Percentiles rank a stretch among this genome's conserved stretches.
Conservation (phyloP, 1,284 basidiomycete species). For the Austroboletus olivaceoglutinosus region DNA sequence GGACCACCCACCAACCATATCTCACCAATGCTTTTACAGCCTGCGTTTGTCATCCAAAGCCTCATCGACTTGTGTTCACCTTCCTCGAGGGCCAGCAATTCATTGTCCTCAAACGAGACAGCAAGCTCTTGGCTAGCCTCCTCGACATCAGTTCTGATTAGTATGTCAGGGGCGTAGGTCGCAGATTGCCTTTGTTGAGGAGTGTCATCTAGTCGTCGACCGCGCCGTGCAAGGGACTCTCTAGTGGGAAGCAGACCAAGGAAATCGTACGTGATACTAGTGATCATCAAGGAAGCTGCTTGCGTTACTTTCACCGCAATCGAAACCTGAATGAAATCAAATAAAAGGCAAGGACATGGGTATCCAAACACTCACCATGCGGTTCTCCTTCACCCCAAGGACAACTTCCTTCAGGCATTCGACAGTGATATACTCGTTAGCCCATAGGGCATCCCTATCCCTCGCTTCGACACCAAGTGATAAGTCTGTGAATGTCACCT, state of each 20-base stretch:
- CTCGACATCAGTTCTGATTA: slow-evolving; percentile 56
- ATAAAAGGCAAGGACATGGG: slow-evolving; percentile 3
- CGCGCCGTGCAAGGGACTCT: slow-evolving; percentile 63
- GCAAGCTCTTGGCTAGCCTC: slow-evolving; percentile 58
- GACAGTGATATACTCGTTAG: slow-evolving; percentile 47
- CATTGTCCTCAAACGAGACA: slow-evolving; percentile 54
- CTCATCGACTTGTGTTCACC: slow-evolving; percentile 58
- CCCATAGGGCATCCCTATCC: slow-evolving; percentile 32
- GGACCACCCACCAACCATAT: slow-evolving; percentile 63
- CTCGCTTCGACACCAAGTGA: slow-evolving; percentile 50
- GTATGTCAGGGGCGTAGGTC: slow-evolving; percentile 63
- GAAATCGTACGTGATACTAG: slow-evolving; percentile 61
- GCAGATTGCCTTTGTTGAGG: slow-evolving; percentile 61
- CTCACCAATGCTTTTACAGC: slow-evolving; percentile 55
- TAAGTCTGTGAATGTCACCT: slow-evolving; percentile 61
- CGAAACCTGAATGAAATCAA: slow-evolving; percentile 48
- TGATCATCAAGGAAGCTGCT: slow-evolving; percentile 53
- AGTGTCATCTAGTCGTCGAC: slow-evolving; percentile 68
- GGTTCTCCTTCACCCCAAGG: slow-evolving; percentile 56
- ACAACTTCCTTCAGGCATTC: slow-evolving; percentile 57
- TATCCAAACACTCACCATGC: slow-evolving; percentile 42
- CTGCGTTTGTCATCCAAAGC: slow-evolving; percentile 62
- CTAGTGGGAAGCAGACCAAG: slow-evolving; percentile 59
- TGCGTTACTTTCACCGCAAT: slow-evolving; percentile 54
- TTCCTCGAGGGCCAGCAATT: slow-evolving; percentile 50